phyloP scores from a whole-genome alignment of 148 eudicot species.

The Agrostemma githago region DNA sequence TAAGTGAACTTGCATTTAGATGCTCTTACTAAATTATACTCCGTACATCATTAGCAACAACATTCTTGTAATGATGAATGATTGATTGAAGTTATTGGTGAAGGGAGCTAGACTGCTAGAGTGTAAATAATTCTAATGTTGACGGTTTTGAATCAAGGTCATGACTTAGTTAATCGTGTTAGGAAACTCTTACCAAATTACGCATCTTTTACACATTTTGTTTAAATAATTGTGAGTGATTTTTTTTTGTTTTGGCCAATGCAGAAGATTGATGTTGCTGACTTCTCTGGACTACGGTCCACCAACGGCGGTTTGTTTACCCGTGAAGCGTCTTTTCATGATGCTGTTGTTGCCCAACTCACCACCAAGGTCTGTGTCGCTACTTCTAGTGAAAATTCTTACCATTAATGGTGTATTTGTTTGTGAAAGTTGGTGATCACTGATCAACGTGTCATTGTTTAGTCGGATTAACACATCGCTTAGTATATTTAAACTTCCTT shows the following conservation, averaged over 20 bases:
- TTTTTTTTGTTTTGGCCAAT: constrained; percentile 12
- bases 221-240: background rate
- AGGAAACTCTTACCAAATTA: background rate
- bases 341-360: constrained; percentile 64
- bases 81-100: no score
- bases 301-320: constrained; percentile 47
- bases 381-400: background rate
- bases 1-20: no score
- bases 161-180: no score
- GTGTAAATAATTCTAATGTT: no score
- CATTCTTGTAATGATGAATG: no score
- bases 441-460: background rate
- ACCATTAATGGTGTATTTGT: background rate
- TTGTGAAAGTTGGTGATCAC: background rate
- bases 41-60: no score
- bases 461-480: background rate
- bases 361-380: constrained; percentile 48
- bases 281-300: constrained; percentile 75
- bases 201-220: background rate
- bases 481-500: background rate
- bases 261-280: constrained; percentile 73
- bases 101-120: no score
- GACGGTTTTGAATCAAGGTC: no score
- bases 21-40: no score
- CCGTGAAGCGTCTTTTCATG: constrained; percentile 59